Evolutionary conservation across 768 basidiomycete genomes (phyloP).

Genomic region (Dendrothele bispora): DNA sequence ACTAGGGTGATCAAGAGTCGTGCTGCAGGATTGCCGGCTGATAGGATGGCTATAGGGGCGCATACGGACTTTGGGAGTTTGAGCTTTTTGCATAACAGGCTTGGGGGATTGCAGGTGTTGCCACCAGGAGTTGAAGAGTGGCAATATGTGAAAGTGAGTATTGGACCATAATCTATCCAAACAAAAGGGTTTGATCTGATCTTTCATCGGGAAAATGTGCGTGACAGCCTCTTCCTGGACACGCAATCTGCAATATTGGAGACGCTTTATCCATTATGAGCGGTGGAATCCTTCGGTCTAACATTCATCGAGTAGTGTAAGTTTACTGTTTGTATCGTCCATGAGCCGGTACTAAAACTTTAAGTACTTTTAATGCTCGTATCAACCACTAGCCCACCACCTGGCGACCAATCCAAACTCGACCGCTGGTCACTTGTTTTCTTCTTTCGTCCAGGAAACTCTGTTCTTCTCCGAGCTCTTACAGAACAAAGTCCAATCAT

Average conservation of each 20-base stretch:
- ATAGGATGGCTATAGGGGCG: conserved; percentile 29
- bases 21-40: conserved; percentile 26
- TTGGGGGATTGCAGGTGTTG: conserved; percentile 8
- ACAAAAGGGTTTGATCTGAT: too few species aligned
- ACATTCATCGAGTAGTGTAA: conserved; percentile 50
- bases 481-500: conserved; percentile 39
- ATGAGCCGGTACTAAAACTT: background rate
- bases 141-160: conserved; percentile 39
- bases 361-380: background rate
- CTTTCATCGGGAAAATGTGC: conserved; percentile 10
- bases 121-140: conserved; percentile 36
- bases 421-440: conserved; percentile 52
- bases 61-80: conserved; percentile 47
- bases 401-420: conserved; percentile 38
- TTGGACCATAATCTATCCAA: background rate
- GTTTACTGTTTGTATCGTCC: conserved; percentile 8
- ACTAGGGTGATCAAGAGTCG: conserved; percentile 27
- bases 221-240: conserved; percentile 40
- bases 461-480: conserved; percentile 37
- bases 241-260: conserved; percentile 47
- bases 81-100: conserved; percentile 7
- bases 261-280: conserved; percentile 52
- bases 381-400: conserved; percentile 34
- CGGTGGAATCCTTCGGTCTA: conserved; percentile 51
- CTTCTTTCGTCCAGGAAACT: conserved; percentile 48